Evolutionary conservation across 2,329 filamentous ascomycete species (phyloP).

Genomic region (Penicillium paneum): DNA sequence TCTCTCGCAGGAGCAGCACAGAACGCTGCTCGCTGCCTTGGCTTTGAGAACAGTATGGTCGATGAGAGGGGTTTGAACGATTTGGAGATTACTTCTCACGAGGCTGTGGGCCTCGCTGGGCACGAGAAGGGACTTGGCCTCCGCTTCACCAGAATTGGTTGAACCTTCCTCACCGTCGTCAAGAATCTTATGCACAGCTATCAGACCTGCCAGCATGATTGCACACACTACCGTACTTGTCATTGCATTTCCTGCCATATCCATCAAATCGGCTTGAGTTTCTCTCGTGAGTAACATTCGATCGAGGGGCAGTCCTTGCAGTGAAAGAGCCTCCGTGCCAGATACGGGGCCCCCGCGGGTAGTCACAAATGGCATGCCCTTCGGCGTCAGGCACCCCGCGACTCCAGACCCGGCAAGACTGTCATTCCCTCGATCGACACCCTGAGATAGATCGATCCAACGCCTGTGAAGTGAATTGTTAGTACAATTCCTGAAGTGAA

Average conservation of each 20-base stretch:
- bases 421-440: slow-evolving; percentile 60
- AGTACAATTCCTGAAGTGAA: not conserved
- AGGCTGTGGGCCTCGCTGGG: slow-evolving; percentile 14
- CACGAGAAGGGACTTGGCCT: slow-evolving; percentile 5
- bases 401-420: slow-evolving; percentile 52
- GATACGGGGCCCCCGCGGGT: slow-evolving; percentile 59
- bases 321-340: slow-evolving; percentile 59
- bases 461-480: slow-evolving; percentile 27
- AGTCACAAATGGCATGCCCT: slow-evolving; percentile 59
- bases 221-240: slow-evolving; percentile 67
- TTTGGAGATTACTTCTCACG: slow-evolving; percentile 12
- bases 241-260: slow-evolving; percentile 79
- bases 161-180: slow-evolving; percentile 14
- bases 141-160: not conserved
- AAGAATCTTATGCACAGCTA: slow-evolving; percentile 38
- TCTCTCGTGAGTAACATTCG: slow-evolving; percentile 64
- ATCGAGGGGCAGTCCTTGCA: slow-evolving; percentile 67
- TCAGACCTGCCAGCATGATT: slow-evolving; percentile 58
- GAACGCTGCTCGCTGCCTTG: slow-evolving; percentile 36
- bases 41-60: slow-evolving; percentile 19
- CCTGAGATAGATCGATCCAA: slow-evolving; percentile 66
- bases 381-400: slow-evolving; percentile 65
- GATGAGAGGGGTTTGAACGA: slow-evolving; percentile 3
- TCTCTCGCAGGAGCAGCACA: slow-evolving; percentile 59
- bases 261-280: slow-evolving; percentile 59